Evolutionary conservation across 768 basidiomycete species (phyloP), one percentile per base, ranked within the genome.

Genomic region (Podaxis rugospora): DNA sequence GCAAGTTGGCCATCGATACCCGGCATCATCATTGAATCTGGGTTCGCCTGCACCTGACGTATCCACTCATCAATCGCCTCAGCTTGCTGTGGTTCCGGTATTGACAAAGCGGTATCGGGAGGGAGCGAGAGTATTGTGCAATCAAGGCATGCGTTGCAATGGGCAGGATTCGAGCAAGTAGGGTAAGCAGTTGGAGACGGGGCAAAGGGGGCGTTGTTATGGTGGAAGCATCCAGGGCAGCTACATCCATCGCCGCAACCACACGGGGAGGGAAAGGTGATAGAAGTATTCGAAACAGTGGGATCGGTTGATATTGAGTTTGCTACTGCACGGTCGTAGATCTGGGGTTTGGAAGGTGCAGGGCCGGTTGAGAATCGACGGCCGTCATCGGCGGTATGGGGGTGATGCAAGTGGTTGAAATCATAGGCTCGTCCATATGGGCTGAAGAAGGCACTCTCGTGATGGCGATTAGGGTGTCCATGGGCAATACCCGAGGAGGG

Each of bases 391-490:
- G 65, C 69, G 66, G 69, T 66, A 63, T 69, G 60, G 35, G 63
- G 23, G 65, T 67, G 70, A 51, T 75, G 74, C 52, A 72, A 68
- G 62, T 72, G 69, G 36, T 66, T 68, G 59, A 69, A 69, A 70
- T 83, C 88, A 64, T 89, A 84, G 14, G 87, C 86, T 23, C 87
- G 81, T 16, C 82, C 82, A 59, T 91, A 92, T 0, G 90, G 90
- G 56, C 85, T 87, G 68, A 78, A 89, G 51, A 60, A 60, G 47
- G 78, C 73, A 61, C 75, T 75, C 57, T 86, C 83, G 67, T 85
- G 80, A 66, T 80, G 80, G 51, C 82, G 80, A 57, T 65, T 63
- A 11, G 69, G 54, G 55, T 80, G 77, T 16, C 72, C 73, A 56
- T 80, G 78, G 54, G 76, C 71, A n/a, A 74, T 52, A 54, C 72